These are phyloP conservation scores for Botryotinia globosa DNA, from an alignment of 2,329 filamentous ascomycete species.

Conservation along the genomic window DNA sequence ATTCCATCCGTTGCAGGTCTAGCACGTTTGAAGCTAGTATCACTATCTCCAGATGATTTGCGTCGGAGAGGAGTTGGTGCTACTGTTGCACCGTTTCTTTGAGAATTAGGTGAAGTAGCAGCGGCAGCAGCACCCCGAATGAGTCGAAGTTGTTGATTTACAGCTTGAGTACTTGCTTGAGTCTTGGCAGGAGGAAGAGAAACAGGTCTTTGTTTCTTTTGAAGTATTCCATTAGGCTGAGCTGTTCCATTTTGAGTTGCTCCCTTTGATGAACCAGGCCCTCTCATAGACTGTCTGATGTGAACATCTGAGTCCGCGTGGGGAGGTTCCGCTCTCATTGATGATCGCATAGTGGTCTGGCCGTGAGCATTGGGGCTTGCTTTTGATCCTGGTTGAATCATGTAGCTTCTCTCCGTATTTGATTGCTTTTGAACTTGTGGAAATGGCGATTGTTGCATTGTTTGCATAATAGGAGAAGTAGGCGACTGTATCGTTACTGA, in stretches of 20 bases:
- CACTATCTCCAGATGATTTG: constrained; percentile 62
- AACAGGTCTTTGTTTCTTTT: constrained; percentile 40
- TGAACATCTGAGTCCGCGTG: constrained; percentile 29
- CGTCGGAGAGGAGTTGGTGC: constrained; percentile 45
- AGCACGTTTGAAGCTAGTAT: constrained; percentile 77
- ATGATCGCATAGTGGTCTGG: constrained; percentile 44
- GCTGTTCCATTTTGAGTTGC: constrained; percentile 30
- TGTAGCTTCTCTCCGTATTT: constrained; percentile 39
- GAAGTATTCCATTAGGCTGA: constrained; percentile 35
- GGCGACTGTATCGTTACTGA: constrained; percentile 14
- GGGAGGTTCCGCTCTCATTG: constrained; percentile 44
- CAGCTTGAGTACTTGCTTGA: constrained; percentile 25
- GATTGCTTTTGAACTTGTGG: constrained; percentile 28
- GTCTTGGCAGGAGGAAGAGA: constrained; percentile 28
- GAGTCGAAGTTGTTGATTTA: constrained; percentile 29
- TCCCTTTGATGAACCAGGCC: constrained; percentile 26
- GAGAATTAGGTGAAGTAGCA: constrained; percentile 21
- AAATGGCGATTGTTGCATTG: neutral
- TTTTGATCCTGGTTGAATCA: constrained; percentile 41
- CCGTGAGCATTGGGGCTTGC: constrained; percentile 33
- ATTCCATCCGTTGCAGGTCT: constrained; percentile 51
- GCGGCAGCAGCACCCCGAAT: constrained; percentile 29
- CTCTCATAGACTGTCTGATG: constrained; percentile 38
- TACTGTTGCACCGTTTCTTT: constrained; percentile 18
- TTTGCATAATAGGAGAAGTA: neutral